Evolutionary conservation across 331 rosid genomes (phyloP).

Genomic region (Acacia concinna): DNA sequence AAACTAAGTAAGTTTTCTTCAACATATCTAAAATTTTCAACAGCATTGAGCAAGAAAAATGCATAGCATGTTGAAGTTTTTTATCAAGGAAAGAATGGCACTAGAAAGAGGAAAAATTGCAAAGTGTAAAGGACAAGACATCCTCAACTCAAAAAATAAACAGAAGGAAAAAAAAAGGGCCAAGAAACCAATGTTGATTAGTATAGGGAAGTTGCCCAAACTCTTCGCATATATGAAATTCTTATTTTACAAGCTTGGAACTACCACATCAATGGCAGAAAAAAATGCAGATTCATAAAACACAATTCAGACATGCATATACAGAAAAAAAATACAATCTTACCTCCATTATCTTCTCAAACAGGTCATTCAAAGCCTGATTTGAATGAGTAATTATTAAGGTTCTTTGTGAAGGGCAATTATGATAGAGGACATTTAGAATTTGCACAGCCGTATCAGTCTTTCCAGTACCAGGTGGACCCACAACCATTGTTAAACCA

Average conservation of each 20-base stretch:
- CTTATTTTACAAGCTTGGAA: constrained; percentile 12
- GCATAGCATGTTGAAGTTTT: background rate
- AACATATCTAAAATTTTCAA: too few species aligned
- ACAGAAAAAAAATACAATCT: background rate
- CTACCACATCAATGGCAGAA: constrained; percentile 1
- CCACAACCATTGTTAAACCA: constrained; percentile 96
- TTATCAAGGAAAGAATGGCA: background rate
- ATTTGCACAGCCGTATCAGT: constrained; percentile 98
- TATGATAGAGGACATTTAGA: constrained; percentile 94
- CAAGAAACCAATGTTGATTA: background rate
- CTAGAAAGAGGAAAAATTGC: background rate
- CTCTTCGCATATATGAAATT: background rate
- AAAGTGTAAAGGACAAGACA: background rate
- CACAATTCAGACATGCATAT: background rate
- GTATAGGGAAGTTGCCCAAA: background rate
- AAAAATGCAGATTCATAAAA: background rate
- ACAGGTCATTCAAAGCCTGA: constrained; percentile 95
- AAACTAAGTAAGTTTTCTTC: background rate
- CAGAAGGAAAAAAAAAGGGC: background rate
- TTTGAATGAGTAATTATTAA: constrained; percentile 94
- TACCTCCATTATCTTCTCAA: constrained; percentile 97
- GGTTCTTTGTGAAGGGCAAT: constrained; percentile 93
- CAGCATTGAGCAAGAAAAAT: background rate
- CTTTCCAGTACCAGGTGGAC: constrained; percentile 99
- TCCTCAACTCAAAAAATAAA: background rate